Base-by-base conservation (phyloP, 164 flowering plant genomes). In the Warburgia ugandensis region DNA sequence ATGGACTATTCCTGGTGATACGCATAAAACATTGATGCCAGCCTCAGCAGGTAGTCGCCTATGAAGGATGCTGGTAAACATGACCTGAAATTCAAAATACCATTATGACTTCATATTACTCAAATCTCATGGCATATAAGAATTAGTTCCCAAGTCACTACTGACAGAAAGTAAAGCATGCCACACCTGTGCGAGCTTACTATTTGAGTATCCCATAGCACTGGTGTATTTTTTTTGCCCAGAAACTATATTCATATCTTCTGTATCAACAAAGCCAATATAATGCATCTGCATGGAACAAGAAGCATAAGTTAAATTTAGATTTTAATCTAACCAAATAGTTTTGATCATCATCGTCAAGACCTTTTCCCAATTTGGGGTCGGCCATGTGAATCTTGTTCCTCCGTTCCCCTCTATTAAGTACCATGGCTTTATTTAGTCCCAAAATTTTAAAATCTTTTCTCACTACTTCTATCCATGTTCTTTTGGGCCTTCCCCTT, bases 131-230 rank as follows among this genome's bases (percentile, higher is more conserved):
- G n/a, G n/a, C n/a, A n/a, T n/a, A n/a, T n/a, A n/a, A n/a, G n/a
- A n/a, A n/a, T n/a, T n/a, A n/a, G n/a, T n/a, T n/a, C n/a, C n/a
- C n/a, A n/a, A n/a, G n/a, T n/a, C n/a, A n/a, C n/a, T n/a, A 23
- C 8, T 2, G 9, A 29, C 6, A 22, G 6, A 50, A 30, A 25
- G 5, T 16, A 51, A 50, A 36, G 31, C 14, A 44, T 26, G 46
- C 23, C 29, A 52, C 28, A 92, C 99, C 97, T 92, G 89, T 50
- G 95, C 95, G 12, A 92, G 73, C 67, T 92, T 92, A 83, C 99
- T 92, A 75, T 79, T 61, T 3, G 83, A 47, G 56, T 92, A 92
- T 59, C 99, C 99, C 50, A 73, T 58, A 30, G 72, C 44, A 77
- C 96, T 92, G 16, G 92, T 57, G 60, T 59, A 92, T 58, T 79